A percentile compares a stretch with the other conserved stretches of the same genome.
Conservation (phyloP, 2,329 filamentous ascomycete species). For the Alternaria arborescens region DNA sequence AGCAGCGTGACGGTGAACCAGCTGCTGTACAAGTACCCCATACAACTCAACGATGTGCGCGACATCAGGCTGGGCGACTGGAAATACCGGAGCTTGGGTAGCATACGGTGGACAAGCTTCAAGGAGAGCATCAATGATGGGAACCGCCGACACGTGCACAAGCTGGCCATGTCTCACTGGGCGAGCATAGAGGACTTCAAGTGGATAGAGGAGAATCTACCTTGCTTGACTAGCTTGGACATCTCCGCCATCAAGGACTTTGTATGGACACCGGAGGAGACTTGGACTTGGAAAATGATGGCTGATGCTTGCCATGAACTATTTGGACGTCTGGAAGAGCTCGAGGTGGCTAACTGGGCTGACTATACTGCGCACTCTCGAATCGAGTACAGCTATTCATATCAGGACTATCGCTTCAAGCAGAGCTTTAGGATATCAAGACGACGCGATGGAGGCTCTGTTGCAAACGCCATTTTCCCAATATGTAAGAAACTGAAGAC, state of each 20-base stretch:
- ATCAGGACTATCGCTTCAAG: conserved; percentile 50
- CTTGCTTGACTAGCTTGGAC: conserved; percentile 43
- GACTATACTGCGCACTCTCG: conserved; percentile 49
- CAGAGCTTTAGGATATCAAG: conserved; percentile 46
- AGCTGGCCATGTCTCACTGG: conserved; percentile 49
- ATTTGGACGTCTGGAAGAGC: conserved; percentile 43
- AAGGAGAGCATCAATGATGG: conserved; percentile 42
- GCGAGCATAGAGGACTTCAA: conserved; percentile 47
- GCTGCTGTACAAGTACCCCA: conserved; percentile 45
- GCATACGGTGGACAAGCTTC: conserved; percentile 44
- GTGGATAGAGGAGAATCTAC: conserved; percentile 51
- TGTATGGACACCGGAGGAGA: conserved; percentile 49
- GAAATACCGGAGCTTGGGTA: conserved; percentile 42
- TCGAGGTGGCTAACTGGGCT: conserved; percentile 50
- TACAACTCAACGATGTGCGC: conserved; percentile 41
- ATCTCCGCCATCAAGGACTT: conserved; percentile 50
- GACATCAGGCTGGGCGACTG: conserved; percentile 46
- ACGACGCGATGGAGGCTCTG: conserved; percentile 44
- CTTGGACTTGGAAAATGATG: conserved; percentile 49
- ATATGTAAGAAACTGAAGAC: conserved; percentile 43
- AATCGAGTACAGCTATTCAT: conserved; percentile 50
- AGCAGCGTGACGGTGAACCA: conserved; percentile 40
- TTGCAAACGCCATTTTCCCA: conserved; percentile 46
- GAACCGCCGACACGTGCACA: conserved; percentile 45
- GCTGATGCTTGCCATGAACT: conserved; percentile 43